These are phyloP conservation scores for Lachancea fermentati DNA, from an alignment of 805 yeast species.

Conservation along the genomic window DNA sequence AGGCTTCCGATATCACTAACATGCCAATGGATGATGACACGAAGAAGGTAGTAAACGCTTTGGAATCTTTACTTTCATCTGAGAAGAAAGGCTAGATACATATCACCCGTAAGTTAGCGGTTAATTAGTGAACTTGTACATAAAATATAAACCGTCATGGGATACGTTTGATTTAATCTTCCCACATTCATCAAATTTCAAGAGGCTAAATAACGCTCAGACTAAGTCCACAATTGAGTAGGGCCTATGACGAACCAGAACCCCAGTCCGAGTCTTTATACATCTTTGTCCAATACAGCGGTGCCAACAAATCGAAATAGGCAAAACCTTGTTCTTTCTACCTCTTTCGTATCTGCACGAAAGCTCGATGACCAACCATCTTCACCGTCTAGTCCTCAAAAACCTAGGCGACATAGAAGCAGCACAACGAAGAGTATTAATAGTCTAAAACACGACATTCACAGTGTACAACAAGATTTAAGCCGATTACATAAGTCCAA, in stretches of 20 bases:
- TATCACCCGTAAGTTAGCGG: neutral
- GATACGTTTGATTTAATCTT: neutral
- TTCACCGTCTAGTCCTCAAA: constrained; percentile 28
- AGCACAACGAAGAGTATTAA: constrained; percentile 19
- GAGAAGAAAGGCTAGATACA: constrained; percentile 20
- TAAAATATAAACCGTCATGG: constrained; percentile 1
- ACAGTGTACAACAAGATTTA: constrained; percentile 21
- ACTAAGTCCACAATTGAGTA: neutral
- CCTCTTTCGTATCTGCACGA: constrained; percentile 31
- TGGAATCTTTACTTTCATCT: constrained; percentile 46
- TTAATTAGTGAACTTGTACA: constrained; percentile 2
- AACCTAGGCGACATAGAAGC: constrained; percentile 20
- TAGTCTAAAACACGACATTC: constrained; percentile 20
- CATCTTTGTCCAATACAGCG: constrained; percentile 7
- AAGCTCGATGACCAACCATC: constrained; percentile 20
- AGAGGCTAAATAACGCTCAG: neutral
- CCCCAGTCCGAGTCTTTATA: constrained; percentile 9
- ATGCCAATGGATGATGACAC: constrained; percentile 57
- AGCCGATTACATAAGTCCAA: constrained; percentile 18
- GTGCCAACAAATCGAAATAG: constrained; percentile 9
- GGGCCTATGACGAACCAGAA: constrained; percentile 5
- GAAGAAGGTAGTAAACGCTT: constrained; percentile 47
- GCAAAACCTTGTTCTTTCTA: constrained; percentile 29
- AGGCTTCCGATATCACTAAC: constrained; percentile 32
- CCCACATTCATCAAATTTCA: neutral